Base-by-base conservation (phyloP, 2,329 filamentous ascomycete species). In the Colletotrichum simmondsii region DNA sequence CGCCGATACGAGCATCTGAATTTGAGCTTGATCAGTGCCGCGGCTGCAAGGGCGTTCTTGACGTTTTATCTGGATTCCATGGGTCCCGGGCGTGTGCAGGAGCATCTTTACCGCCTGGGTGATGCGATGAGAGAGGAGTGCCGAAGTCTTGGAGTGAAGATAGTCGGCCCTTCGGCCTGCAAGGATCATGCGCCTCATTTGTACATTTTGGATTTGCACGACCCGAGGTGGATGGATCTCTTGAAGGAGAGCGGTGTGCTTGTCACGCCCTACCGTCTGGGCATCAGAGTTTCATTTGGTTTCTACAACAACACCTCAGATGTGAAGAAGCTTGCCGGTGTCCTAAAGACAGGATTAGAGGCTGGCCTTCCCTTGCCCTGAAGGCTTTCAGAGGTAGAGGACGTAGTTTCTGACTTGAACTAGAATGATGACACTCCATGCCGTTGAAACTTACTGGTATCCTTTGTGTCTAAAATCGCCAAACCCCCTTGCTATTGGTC, bases 1-100 rank as follows among this genome's bases (percentile, higher is more conserved):
- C 75, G 75, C 4, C 76, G 80, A 35, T 82, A 78, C 58, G 78
- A 80, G 32, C 80, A 82, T 52, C 68, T 77, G 11, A 81, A 81
- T 26, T 71, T 79, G 57, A 80, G 76, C 35, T 64, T 81, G 4
- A 70, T 79, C 14, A 76, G 54, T 0, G 75, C 75, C 0, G 75
- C 65, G 0, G 77, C 78, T 1, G 79, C 77, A 1, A 76, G 73
- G 14, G 77, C 79, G 5, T 78, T 74, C 22, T 65, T 78, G 0
- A 24, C 71, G 49, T 77, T 81, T 32, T 81, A 79, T 12, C 72
- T 80, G 2, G 78, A 80, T 6, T 72, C 71, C 0, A 72, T 80
- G 58, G 74, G 75, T 0, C 65, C 79, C 5, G 57, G 30, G 54
- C 77, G 78, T 4, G 78, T 81, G 1, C 75, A 80, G 71, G 68